Percentiles rank a stretch among this genome's conserved stretches.
These are phyloP conservation scores for Phytophthora citrophthora DNA, from an alignment of 352 stramenopile species.

Conservation along the genomic window DNA sequence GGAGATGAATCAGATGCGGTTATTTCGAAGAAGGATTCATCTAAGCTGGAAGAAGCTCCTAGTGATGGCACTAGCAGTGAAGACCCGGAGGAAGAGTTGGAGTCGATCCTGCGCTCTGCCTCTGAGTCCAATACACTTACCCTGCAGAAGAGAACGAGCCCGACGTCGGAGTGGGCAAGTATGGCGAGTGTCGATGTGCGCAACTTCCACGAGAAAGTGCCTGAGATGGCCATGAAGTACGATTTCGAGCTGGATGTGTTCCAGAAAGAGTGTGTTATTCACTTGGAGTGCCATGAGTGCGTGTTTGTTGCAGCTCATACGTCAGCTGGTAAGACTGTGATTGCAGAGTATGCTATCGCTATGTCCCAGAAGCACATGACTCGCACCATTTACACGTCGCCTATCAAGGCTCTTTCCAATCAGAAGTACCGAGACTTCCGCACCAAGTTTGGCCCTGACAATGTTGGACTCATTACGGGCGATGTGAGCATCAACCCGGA, in stretches of 20 bases:
- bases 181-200: conserved; percentile 73
- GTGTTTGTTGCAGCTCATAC: conserved; percentile 98
- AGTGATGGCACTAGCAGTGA: conserved; percentile 3
- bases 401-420: conserved; percentile 98
- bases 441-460: conserved; percentile 90
- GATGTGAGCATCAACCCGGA: conserved; percentile 97
- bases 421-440: conserved; percentile 99
- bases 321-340: conserved; percentile 97
- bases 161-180: conserved; percentile 73
- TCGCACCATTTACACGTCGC: conserved; percentile 97
- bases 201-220: conserved; percentile 86
- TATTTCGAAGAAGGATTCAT: not conserved
- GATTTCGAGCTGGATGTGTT: conserved; percentile 95
- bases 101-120: conserved; percentile 47
- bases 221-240: conserved; percentile 85
- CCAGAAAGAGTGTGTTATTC: conserved; percentile 96
- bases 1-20: conserved; percentile 2
- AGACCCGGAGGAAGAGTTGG: conserved; percentile 62
- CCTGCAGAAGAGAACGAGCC: conserved; percentile 23
- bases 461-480: conserved; percentile 98
- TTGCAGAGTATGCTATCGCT: conserved; percentile 98
- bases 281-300: conserved; percentile 93
- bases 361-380: conserved; percentile 92
- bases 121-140: conserved; percentile 12
- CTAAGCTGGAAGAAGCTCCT: not conserved